Conservation (phyloP, 768 basidiomycete species). For the Phlegmacium glaucopus region DNA sequence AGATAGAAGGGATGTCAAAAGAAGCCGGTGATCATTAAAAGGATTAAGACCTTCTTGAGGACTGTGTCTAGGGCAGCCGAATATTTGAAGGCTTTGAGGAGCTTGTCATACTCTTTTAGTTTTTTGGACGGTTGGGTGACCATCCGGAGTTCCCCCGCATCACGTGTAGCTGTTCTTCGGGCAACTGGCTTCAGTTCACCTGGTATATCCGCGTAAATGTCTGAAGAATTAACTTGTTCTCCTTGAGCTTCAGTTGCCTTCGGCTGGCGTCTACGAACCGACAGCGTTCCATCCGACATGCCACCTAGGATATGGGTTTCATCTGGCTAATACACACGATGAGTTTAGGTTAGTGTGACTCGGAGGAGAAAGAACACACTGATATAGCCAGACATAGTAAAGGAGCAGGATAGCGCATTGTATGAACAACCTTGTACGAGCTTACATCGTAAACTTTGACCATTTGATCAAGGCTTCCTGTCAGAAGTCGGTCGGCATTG, state of each 20-base stretch:
- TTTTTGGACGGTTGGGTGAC: conserved; percentile 65
- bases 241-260: conserved; percentile 54
- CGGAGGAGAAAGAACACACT: conserved; percentile 42
- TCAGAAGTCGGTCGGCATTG: conserved; percentile 73
- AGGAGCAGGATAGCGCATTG: conserved; percentile 97
- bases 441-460: conserved; percentile 98
- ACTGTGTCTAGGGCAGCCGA: conserved; percentile 92
- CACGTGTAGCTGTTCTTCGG: conserved; percentile 32
- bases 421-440: conserved; percentile 93
- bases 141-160: conserved; percentile 74
- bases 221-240: conserved; percentile 7
- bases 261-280: conserved; percentile 84
- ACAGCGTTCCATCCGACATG: conserved; percentile 98
- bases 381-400: conserved; percentile 89
- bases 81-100: conserved; percentile 92
- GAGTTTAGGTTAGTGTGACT: conserved; percentile 7
- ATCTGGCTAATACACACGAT: conserved; percentile 64
- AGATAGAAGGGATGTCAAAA: neutral
- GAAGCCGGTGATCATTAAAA: neutral
- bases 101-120: conserved; percentile 84
- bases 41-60: conserved; percentile 62
- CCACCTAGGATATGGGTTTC: conserved; percentile 95
- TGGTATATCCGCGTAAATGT: conserved; percentile 13
- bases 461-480: conserved; percentile 94
- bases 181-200: neutral